A percentile compares a stretch with the other conserved stretches of the same genome.
Evolutionary conservation across 805 yeast species (phyloP).

Genomic region (Barnettozyma populi): DNA sequence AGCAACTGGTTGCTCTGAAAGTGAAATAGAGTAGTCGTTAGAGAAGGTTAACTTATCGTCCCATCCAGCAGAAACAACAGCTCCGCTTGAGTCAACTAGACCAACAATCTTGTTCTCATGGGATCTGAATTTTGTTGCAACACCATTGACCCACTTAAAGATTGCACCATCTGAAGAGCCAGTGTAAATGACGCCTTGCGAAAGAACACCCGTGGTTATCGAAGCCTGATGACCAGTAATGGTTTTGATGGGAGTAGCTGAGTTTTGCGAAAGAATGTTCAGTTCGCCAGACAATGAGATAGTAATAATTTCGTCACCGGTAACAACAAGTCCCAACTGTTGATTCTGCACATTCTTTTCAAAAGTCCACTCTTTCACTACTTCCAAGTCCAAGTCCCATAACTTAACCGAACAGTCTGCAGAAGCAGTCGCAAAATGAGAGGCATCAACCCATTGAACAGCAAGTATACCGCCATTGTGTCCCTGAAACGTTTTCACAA

Average conservation of each 20-base stretch:
- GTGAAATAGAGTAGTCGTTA: slow-evolving; percentile 26
- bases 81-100: slow-evolving; percentile 29
- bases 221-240: slow-evolving; percentile 80
- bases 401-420: slow-evolving; percentile 74
- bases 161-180: slow-evolving; percentile 85
- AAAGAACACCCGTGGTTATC: slow-evolving; percentile 52
- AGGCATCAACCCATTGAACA: slow-evolving; percentile 59
- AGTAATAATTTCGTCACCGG: slow-evolving; percentile 56
- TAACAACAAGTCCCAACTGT: slow-evolving; percentile 71
- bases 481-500: slow-evolving; percentile 38
- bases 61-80: slow-evolving; percentile 71
- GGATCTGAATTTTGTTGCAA: slow-evolving; percentile 31
- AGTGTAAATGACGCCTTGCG: slow-evolving; percentile 34
- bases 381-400: slow-evolving; percentile 47
- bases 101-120: slow-evolving; percentile 70
- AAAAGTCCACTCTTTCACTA: slow-evolving; percentile 46
- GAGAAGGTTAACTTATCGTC: slow-evolving; percentile 64
- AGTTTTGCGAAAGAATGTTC: slow-evolving; percentile 45
- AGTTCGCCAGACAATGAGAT: slow-evolving; percentile 70
- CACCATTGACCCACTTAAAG: slow-evolving; percentile 44
- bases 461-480: slow-evolving; percentile 83
- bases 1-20: slow-evolving; percentile 46
- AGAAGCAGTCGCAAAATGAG: slow-evolving; percentile 69
- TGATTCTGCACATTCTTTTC: slow-evolving; percentile 52
- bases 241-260: slow-evolving; percentile 27